These are phyloP conservation scores for Hanseniaspora singularis DNA, from an alignment of 805 yeast species.

Conservation along the genomic window DNA sequence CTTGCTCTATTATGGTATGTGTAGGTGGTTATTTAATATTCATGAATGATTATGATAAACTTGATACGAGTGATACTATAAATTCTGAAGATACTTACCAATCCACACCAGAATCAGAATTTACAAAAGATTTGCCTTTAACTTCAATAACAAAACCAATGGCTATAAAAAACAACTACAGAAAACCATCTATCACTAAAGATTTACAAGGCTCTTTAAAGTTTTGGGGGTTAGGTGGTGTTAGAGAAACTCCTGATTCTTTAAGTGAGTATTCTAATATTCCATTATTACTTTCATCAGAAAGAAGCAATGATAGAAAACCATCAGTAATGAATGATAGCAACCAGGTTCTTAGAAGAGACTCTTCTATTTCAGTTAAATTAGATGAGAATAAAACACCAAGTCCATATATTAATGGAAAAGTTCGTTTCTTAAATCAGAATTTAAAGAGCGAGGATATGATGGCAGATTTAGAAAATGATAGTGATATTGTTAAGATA, in stretches of 20 bases:
- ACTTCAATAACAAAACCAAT: constrained; percentile 17
- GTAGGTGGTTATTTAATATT: constrained; percentile 22
- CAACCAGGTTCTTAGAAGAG: neutral
- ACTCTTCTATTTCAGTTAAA: neutral
- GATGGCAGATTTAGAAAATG: constrained; percentile 3
- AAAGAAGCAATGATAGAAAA: neutral
- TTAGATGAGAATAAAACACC: neutral
- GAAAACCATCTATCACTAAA: constrained; percentile 23
- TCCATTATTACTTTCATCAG: neutral
- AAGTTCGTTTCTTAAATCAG: no score
- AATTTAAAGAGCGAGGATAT: no score
- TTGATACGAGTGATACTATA: neutral
- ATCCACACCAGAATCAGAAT: neutral
- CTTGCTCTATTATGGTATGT: constrained; percentile 33
- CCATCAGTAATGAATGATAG: neutral
- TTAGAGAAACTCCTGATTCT: constrained; percentile 15
- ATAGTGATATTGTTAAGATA: no score
- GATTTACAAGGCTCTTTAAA: constrained; percentile 23
- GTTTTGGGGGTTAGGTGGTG: constrained; percentile 25
- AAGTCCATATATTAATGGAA: neutral
- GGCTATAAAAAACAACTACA: constrained; percentile 15
- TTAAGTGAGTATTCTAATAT: neutral
- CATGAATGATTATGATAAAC: neutral
- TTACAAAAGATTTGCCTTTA: neutral
- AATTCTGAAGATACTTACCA: neutral